phyloP scores from a whole-genome alignment of 1,139 yeast species.

The Yamadazyma dushanensis region DNA sequence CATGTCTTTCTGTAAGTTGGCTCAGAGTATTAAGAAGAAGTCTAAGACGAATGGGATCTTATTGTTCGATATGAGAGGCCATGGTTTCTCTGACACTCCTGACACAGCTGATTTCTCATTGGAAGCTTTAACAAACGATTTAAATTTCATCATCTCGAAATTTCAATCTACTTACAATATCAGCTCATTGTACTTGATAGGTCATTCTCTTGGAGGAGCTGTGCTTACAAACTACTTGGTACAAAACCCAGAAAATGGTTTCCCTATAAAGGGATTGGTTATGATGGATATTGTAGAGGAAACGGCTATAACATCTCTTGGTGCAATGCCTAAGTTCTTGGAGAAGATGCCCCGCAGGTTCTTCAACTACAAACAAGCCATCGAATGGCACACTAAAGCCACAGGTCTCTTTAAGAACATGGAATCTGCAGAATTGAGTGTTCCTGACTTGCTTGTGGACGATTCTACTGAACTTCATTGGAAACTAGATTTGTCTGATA shows the following conservation, averaged over 20 bases:
- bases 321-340: conserved; percentile 65
- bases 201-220: conserved; percentile 94
- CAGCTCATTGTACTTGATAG: conserved; percentile 52
- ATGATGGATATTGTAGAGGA: conserved; percentile 94
- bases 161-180: conserved; percentile 31
- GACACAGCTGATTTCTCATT: conserved; percentile 43
- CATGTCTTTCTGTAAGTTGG: conserved; percentile 66
- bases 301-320: conserved; percentile 72
- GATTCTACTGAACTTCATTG: conserved; percentile 38
- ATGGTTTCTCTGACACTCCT: conserved; percentile 48
- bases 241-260: conserved; percentile 14
- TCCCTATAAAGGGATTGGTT: conserved; percentile 58
- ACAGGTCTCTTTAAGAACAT: conserved; percentile 52
- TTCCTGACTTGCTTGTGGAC: conserved; percentile 59
- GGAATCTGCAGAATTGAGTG: conserved; percentile 70
- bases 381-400: conserved; percentile 74
- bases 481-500: conserved; percentile 60
- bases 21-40: conserved; percentile 30
- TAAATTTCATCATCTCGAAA: conserved; percentile 42
- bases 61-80: conserved; percentile 81
- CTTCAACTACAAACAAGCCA: conserved; percentile 52
- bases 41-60: conserved; percentile 53
- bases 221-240: conserved; percentile 55
- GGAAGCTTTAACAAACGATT: conserved; percentile 57
- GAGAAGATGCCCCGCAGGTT: conserved; percentile 62